Evolutionary conservation across 108 stramenopile genomes (phyloP), one percentile per base, ranked within the genome.

Genomic region (Fragilaria radians): DNA sequence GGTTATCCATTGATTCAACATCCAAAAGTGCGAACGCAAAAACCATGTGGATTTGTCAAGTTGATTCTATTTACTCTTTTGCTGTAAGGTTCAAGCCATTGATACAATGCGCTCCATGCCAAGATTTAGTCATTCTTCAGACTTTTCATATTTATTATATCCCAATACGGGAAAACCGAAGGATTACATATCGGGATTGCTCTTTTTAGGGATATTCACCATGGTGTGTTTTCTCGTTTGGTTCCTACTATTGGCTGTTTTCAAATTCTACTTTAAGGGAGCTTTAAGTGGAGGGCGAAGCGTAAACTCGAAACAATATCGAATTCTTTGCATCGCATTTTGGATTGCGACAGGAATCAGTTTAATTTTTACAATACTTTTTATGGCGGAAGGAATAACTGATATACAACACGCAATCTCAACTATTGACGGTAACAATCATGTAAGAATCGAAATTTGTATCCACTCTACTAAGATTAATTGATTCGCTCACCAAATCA

Each of bases 261-360:
- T 78, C 49, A 78, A 73, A 57, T 78, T 72, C 56, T 21, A 66
- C 28, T 21, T 27, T n/a, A 63, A 71, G 18, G 77, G 77, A n/a
- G 52, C 74, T 28, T 54, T 74, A 27, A 46, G 70, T 3, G 77
- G 77, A 18, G 52, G 53, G 42, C 71, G 70, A 3, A 69, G 48
- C 51, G 61, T 30, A 32, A 61, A 46, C 3, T 30, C 18, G 65
- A 68, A 27, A 58, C 57, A 24, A 52, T 18, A 2, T 2, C 27
- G 25, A 4, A 18, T 1, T 27, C 3, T 52, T 5, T 32, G 63
- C 14, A 22, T 21, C 7, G 49, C 61, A 30, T 64, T 65, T 45
- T 27, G 28, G 23, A 30, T 68, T 4, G 32, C 53, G 14, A 52
- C 62, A 1, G 28, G 57, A 17, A 61, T 67, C n/a, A 46, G 62